Conservation (phyloP, 257 asterid species). For the Gentiana straminea region DNA sequence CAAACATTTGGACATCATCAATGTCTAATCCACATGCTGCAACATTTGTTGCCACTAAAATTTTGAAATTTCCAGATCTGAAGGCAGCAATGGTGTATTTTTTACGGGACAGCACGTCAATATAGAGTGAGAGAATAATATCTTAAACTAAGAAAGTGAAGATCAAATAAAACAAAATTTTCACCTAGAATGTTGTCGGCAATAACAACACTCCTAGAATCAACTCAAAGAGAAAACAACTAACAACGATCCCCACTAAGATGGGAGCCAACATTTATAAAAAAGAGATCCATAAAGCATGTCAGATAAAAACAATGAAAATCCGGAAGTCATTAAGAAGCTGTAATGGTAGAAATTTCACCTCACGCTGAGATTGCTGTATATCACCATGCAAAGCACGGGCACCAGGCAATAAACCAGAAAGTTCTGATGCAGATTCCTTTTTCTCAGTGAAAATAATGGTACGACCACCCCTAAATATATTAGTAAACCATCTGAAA, state of each 20-base stretch:
- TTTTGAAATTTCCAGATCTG: slow-evolving; percentile 75
- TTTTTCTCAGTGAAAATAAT: slow-evolving; percentile 89
- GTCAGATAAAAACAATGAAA: too few species aligned
- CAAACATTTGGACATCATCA: slow-evolving; percentile 47
- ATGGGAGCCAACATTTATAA: too few species aligned
- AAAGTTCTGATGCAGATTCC: slow-evolving; percentile 78
- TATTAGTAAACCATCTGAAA: slow-evolving; percentile 2
- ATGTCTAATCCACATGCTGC: slow-evolving; percentile 98
- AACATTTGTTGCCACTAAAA: slow-evolving; percentile 90
- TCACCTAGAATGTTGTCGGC: too few species aligned
- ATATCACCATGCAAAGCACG: slow-evolving; percentile 98
- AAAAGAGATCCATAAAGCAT: too few species aligned
- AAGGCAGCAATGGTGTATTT: slow-evolving; percentile 71
- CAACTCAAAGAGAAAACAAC: too few species aligned
- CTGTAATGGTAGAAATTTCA: slow-evolving; percentile 14
- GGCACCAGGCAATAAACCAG: slow-evolving; percentile 89
- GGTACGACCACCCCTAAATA: slow-evolving; percentile 81
- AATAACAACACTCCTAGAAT: too few species aligned
- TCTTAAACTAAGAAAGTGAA: too few species aligned
- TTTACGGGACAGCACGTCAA: too few species aligned
- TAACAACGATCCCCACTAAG: too few species aligned
- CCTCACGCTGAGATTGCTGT: slow-evolving; percentile 96
- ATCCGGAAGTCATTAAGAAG: too few species aligned
- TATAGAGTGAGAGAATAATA: too few species aligned
- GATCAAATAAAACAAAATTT: too few species aligned